Percentiles rank a stretch among this genome's conserved stretches.
Evolutionary conservation across 306 rosid species (phyloP).

Genomic region (Datisca glomerata): DNA sequence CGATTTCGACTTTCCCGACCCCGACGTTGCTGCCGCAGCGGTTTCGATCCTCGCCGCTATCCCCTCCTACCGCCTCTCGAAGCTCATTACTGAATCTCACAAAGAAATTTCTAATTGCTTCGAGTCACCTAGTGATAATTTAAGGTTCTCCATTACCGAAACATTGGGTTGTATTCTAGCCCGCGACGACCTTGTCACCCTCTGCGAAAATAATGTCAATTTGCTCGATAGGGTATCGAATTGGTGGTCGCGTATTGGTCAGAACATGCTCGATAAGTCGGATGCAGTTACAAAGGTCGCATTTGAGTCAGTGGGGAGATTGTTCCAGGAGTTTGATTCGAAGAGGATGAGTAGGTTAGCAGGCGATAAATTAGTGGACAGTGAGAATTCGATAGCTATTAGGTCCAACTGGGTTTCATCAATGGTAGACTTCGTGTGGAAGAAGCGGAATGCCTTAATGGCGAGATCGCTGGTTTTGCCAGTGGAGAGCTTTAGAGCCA

Average conservation of each 20-base stretch:
- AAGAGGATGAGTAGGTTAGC: slow-evolving; percentile 91
- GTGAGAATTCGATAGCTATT: slow-evolving; percentile 89
- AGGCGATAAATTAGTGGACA: slow-evolving; percentile 82
- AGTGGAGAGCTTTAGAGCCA: slow-evolving; percentile 74
- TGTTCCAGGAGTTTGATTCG: slow-evolving; percentile 84
- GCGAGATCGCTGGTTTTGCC: slow-evolving; percentile 82
- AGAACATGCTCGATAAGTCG: slow-evolving; percentile 75
- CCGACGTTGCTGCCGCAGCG: slow-evolving; percentile 93
- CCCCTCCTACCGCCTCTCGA: slow-evolving; percentile 67
- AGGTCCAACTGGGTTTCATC: slow-evolving; percentile 94
- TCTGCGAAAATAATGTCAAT: slow-evolving; percentile 81
- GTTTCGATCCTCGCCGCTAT: slow-evolving; percentile 89
- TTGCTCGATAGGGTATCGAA: slow-evolving; percentile 67
- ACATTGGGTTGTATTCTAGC: slow-evolving; percentile 90
- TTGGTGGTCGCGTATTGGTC: slow-evolving; percentile 87
- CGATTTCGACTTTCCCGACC: slow-evolving; percentile 90
- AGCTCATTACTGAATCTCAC: slow-evolving; percentile 63
- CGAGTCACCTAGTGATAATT: slow-evolving; percentile 65
- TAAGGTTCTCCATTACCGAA: slow-evolving; percentile 77
- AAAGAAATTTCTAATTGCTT: slow-evolving; percentile 78
- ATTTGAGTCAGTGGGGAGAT: slow-evolving; percentile 83
- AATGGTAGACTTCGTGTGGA: slow-evolving; percentile 95
- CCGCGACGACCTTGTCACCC: slow-evolving; percentile 88
- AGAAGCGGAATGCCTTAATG: slow-evolving; percentile 80
- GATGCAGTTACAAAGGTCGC: slow-evolving; percentile 88